Base-by-base conservation (phyloP, 345 rosid genomes). In the Eucalyptus regnans region DNA sequence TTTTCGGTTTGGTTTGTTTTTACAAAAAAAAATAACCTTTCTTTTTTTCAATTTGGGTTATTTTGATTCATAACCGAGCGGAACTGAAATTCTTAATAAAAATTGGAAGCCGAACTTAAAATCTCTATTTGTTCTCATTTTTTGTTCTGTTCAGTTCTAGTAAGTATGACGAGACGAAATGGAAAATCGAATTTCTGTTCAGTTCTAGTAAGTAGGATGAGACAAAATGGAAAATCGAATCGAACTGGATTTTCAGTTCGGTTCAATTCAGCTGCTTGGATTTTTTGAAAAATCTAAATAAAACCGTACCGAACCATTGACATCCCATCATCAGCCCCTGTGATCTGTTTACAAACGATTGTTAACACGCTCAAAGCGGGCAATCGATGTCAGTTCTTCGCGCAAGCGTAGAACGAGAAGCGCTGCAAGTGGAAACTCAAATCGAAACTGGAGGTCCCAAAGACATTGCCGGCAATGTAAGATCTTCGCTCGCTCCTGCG, bases 221-320 rank as follows among this genome's bases (percentile, higher is more conserved):
- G n/a, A n/a, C n/a, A 56, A 56, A 56, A 23, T 56, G 62, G 4
- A 56, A 56, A 23, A 23, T 7, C 4, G 9, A 52, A 52, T 52
- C 9, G 9, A 52, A 52, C 2, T 52, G 1, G 23, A 1, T 18
- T 52, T 52, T 9, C 0, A n/a, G 56, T 52, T 52, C 18, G 8
- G 23, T 12, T 50, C n/a, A n/a, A n/a, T n/a, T n/a, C n/a, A n/a
- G n/a, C n/a, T 23, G 12, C 12, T 56, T 0, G 0, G 3, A 56
- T 9, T 9, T 22, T 20, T 8, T 8, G 29, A 56, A 56, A 56
- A 56, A 9, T 3, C 5, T n/a, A 1, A 22, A 7, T 0, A 22
- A 52, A 52, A 52, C 9, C 4, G 2, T 18, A 22, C 12, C 1
- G 6, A 56, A 56, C 12, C 12, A 23, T 0, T 4, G 12, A 23